Conservation (phyloP, 495 filamentous ascomycete species). For the Wilcoxina mikolae region DNA sequence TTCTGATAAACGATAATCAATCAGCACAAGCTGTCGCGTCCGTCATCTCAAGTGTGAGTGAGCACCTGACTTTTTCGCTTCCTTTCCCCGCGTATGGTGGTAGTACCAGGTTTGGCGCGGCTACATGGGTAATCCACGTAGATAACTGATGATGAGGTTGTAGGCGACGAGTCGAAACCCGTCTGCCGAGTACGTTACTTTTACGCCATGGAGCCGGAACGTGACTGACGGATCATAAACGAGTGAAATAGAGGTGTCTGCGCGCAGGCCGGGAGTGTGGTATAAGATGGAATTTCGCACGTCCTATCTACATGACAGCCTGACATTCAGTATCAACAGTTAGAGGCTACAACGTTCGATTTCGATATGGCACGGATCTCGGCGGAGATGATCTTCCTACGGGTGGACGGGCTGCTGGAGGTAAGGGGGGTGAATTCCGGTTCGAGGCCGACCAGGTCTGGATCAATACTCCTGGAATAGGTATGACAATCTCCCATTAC, state of each 20-base stretch:
- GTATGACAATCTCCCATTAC: no score
- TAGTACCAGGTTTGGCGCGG: neutral
- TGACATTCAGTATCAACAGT: no score
- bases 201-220: no score
- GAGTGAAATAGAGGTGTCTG: conserved; percentile 4
- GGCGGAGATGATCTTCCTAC: neutral
- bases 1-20: neutral
- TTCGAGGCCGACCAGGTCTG: conserved; percentile 7
- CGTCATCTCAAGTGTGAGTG: conserved; percentile 6
- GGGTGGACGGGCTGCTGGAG: neutral
- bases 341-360: conserved; percentile 6
- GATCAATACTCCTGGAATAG: neutral
- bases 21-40: conserved; percentile 9
- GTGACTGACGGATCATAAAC: no score
- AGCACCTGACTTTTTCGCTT: neutral
- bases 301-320: no score
- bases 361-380: conserved; percentile 8
- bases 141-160: neutral
- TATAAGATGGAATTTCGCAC: no score
- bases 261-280: conserved; percentile 4
- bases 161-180: conserved; percentile 6
- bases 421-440: conserved; percentile 5
- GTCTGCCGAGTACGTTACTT: conserved; percentile 3
- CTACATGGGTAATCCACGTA: neutral
- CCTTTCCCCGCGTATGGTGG: neutral